Conservation (phyloP, 2,329 filamentous ascomycete genomes). For the Sporothrix schenckii region DNA sequence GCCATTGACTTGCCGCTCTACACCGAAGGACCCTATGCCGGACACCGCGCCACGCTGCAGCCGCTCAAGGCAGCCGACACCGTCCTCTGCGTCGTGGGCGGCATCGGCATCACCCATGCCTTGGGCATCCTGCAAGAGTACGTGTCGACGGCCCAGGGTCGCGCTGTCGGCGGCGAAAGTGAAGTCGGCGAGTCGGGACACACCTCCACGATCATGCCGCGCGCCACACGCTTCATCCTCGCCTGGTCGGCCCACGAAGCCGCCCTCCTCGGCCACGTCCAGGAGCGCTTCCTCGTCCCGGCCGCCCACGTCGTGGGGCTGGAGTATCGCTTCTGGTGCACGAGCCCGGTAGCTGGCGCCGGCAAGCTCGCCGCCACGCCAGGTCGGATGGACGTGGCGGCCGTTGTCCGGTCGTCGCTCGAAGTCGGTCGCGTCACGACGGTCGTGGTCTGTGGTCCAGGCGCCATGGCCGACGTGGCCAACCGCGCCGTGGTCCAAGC, state of each 20-base stretch:
- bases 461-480: slow-evolving; percentile 8
- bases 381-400: background rate
- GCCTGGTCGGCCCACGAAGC: background rate
- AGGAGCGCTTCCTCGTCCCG: slow-evolving; percentile 7
- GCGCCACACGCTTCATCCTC: slow-evolving; percentile 4
- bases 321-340: slow-evolving; percentile 8
- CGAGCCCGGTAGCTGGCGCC: background rate
- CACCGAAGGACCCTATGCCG: slow-evolving; percentile 12
- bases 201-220: background rate
- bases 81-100: slow-evolving; percentile 10
- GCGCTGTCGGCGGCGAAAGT: background rate
- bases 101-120: slow-evolving; percentile 18
- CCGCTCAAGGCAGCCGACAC: slow-evolving; percentile 5
- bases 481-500: slow-evolving; percentile 16
- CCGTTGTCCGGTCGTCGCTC: background rate
- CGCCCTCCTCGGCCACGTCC: slow-evolving; percentile 7
- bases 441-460: slow-evolving; percentile 17
- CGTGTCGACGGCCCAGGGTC: background rate
- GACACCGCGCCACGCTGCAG: slow-evolving; percentile 7
- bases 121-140: slow-evolving; percentile 13
- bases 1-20: background rate
- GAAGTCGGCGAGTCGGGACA: background rate
- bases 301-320: background rate
- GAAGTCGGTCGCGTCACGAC: background rate
- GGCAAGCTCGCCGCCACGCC: background rate